Base-by-base conservation (phyloP, 345 rosid species). In the Schrenkiella parvula region DNA sequence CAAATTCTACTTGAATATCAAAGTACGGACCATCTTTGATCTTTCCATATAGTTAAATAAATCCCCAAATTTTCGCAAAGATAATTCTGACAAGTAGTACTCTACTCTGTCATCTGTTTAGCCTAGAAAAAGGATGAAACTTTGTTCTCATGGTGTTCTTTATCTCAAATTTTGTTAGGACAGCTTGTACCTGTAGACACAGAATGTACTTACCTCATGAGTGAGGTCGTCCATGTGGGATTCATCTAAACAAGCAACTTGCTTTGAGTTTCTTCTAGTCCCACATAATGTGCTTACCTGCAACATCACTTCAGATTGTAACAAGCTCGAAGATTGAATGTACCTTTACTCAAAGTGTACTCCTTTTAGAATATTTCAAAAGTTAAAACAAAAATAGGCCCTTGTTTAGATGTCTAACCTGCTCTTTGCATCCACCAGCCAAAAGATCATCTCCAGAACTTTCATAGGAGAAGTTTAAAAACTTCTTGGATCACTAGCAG, bases 261-360 rank as follows among this genome's bases (percentile, higher is more conserved):
- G 98, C 82, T 80, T 90, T 79, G 82, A 76, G 74, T 85, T 87
- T 79, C 98, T n/a, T 90, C 96, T 96, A 93, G 78, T 93, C 98
- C 96, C 96, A 90, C 61, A 93, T 77, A 60, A 84, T 78, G 66
- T n/a, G n/a, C n/a, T n/a, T n/a, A 90, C 82, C 97, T 90, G 78
- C 60, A 41, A 12, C 39, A 54, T 22, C 21, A 64, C 19, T 50
- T 34, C 4, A 76, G 57, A 46, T 50, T 50, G 48, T 46, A 35
- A 70, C 28, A 46, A 19, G 28, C 39, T 26, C 23, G 37, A 31
- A 18, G 44, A 54, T 54, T 26, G 62, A n/a, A n/a, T n/a, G n/a
- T n/a, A n/a, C n/a, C n/a, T n/a, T n/a, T n/a, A n/a, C n/a, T n/a
- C n/a, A 21, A 19, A 41, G 42, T 29, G 5, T 39, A 5, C 3